Base-by-base conservation (phyloP, 106 monocot species). In the Acanthochlamys bracteata region DNA sequence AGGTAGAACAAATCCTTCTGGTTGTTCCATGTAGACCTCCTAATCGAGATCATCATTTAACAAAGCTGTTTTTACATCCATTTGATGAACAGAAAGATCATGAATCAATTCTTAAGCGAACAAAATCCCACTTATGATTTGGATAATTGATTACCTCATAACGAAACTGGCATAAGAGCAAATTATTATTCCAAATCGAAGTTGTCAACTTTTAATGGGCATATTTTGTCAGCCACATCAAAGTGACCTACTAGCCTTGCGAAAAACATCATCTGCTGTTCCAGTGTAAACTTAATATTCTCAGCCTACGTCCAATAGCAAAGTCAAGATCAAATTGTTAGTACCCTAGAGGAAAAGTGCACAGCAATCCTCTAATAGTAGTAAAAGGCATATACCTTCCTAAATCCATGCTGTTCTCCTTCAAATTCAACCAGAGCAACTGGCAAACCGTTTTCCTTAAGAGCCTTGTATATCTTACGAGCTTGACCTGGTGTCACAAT, bases 351-450 rank as follows among this genome's bases (percentile, higher is more conserved):
- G 10, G 13, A 43, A 7, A 43, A 43, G 43, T 43, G 7, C 7
- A 43, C 7, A 43, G 43, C 43, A 43, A 43, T 13, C 43, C 43
- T 8, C 43, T 43, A 43, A 43, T 13, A 43, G 13, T 8, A 13
- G 43, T 7, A 7, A 43, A 43, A 43, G 13, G 65, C 15, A 55
- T 56, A 10, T 68, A 96, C 90, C 85, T 96, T 91, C 22, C 91
- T 79, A 54, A 98, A 98, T 13, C 96, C 96, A 59, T 98, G 96
- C 59, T 91, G 91, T 42, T 98, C 96, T 52, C 96, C 91, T 75
- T 91, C 96, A 71, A 60, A 98, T 61, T 91, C 88, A 7, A 98
- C 73, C 24, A 91, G 66, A 52, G 85, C 91, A 81, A 98, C 96
- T 60, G 96, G 85, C 54, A 98, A 41, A 4, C 89, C 91, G 72